phyloP scores from a whole-genome alignment of 768 basidiomycete species.

The Russula brevipes region DNA sequence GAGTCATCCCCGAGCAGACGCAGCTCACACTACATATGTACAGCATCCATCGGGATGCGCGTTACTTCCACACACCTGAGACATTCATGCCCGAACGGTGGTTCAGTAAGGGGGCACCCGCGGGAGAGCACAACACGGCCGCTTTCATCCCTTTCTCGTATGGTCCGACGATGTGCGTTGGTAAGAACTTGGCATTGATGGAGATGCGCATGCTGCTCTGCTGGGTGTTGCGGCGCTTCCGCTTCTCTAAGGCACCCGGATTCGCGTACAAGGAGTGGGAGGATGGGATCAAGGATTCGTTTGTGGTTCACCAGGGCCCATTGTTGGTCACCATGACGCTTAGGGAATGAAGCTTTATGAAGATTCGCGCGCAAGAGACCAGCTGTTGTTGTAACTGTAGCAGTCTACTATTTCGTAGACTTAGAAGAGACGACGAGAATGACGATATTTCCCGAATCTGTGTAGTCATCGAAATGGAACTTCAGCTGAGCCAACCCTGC shows the following conservation, averaged over 20 bases:
- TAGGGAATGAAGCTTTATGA: constrained; percentile 11
- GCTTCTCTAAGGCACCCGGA: constrained; percentile 17
- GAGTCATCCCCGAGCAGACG: constrained; percentile 19
- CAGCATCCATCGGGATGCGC: constrained; percentile 22
- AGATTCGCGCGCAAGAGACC: too few species aligned
- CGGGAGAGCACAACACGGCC: constrained; percentile 28
- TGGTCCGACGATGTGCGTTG: constrained; percentile 41
- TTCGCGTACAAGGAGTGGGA: constrained; percentile 17
- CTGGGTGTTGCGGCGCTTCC: constrained; percentile 36
- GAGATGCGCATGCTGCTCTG: constrained; percentile 40
- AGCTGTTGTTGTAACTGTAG: too few species aligned
- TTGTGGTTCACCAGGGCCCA: constrained; percentile 13
- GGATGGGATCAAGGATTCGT: constrained; percentile 9
- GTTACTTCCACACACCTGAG: constrained; percentile 17
- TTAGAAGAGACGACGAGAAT: too few species aligned
- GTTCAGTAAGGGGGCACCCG: background rate
- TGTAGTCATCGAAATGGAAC: too few species aligned
- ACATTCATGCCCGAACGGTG: constrained; percentile 21
- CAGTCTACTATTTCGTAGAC: too few species aligned
- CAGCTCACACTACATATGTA: constrained; percentile 20
- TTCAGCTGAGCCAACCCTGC: too few species aligned
- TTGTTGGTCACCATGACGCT: background rate
- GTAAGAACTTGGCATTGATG: constrained; percentile 40
- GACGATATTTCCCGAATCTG: too few species aligned
- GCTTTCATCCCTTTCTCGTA: constrained; percentile 43